Evolutionary conservation across 371 early-diverging fungal genomes (phyloP), one percentile per base, ranked within the genome.

Genomic region (Saksenaea oblongispora): DNA sequence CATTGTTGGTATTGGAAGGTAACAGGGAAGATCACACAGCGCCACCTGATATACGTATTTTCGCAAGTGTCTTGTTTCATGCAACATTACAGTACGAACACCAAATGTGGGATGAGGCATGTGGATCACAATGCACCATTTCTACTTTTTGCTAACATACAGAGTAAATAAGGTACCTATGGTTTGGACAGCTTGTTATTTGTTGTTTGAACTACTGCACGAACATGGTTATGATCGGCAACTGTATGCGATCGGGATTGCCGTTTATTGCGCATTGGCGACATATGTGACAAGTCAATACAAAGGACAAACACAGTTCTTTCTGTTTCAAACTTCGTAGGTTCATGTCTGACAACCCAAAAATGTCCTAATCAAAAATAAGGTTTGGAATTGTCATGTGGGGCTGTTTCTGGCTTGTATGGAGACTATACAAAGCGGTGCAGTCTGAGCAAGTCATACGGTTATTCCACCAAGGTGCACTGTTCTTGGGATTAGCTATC

Each of bases 81-180:
- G 78, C 69, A 24, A 74, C 78, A 17, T 58, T 78, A 41, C 72
- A 74, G 39, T 74, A 65, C 66, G 67, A 74, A 47, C 63, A 79
- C 54, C 76, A 79, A 69, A 79, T 79, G 79, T 79, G 76, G 79
- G 79, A 79, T 59, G 79, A 79, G 69, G 79, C 73, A 73, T 42
- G 58, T 53, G 18, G 15, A 39, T 58, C 17, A 17, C 5, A 18
- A 17, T 41, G 35, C 34, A 56, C 9, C 14, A 4, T 42, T 47
- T 22, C 41, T 22, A 13, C 8, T 18, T 10, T 22, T 47, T 18
- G 22, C 51, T 18, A 47, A 22, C 22, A 22, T 18, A 9, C 10
- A 10, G 24, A 22, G 15, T 34, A 27, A 5, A 0, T 18, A 59
- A 79, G 79, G 65, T 79, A 11, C 79, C 76, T 47, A 79, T 79